Conservation (phyloP, 192 early-diverging fungal species). For the Coemansia sp. region DNA sequence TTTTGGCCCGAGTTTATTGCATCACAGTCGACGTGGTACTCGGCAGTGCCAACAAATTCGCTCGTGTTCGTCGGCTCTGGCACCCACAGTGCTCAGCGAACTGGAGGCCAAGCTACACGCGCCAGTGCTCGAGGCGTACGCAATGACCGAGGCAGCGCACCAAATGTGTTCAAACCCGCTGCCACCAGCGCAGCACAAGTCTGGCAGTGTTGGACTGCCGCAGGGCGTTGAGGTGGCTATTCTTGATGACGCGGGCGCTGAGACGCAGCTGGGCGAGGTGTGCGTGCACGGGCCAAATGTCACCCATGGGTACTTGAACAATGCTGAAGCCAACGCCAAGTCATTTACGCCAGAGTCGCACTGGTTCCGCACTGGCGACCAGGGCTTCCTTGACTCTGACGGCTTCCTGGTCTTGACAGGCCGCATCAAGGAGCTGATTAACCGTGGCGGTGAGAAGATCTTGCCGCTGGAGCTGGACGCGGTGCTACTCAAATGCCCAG, state of each 20-base stretch:
- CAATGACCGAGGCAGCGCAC: slow-evolving; percentile 88
- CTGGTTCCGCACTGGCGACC: slow-evolving; percentile 86
- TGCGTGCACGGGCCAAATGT: slow-evolving; percentile 83
- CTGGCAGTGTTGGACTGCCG: slow-evolving; percentile 75
- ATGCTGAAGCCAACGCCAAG: slow-evolving; percentile 61
- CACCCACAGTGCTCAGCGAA: slow-evolving; percentile 64
- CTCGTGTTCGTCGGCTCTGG: slow-evolving; percentile 74
- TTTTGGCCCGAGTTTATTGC: slow-evolving; percentile 77
- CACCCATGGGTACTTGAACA: slow-evolving; percentile 75
- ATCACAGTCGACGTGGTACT: slow-evolving; percentile 66
- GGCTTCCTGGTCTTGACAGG: slow-evolving; percentile 80
- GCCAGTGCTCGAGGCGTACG: slow-evolving; percentile 80
- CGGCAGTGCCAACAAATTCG: slow-evolving; percentile 82
- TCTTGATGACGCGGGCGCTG: slow-evolving; percentile 53
- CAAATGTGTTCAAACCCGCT: slow-evolving; percentile 84
- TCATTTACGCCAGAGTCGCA: slow-evolving; percentile 60
- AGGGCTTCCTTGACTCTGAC: slow-evolving; percentile 75
- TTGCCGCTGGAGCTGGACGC: slow-evolving; percentile 83
- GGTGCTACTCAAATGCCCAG: slow-evolving; percentile 65
- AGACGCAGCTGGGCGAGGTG: slow-evolving; percentile 66
- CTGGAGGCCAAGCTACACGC: slow-evolving; percentile 66
- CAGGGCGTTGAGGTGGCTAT: slow-evolving; percentile 75
- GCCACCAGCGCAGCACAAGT: slow-evolving; percentile 65
- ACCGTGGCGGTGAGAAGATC: slow-evolving; percentile 89
- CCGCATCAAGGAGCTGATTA: slow-evolving; percentile 88